Percentiles rank a stretch among this genome's conserved stretches.
These are phyloP conservation scores for Mallotus repandus DNA, from an alignment of 441 rosid species.

Conservation along the genomic window DNA sequence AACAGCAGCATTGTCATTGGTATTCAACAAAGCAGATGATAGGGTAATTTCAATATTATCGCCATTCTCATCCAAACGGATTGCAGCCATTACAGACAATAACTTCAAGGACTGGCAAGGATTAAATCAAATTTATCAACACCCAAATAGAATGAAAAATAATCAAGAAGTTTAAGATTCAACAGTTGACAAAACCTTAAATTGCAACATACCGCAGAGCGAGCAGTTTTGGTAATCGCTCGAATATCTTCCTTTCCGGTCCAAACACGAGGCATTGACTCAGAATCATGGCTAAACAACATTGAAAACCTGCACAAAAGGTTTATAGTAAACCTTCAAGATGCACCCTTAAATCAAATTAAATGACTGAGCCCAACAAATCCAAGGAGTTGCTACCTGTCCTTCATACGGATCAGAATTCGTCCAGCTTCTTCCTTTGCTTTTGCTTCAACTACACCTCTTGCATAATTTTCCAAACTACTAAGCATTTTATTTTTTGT, in stretches of 20 bases:
- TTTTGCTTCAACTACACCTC: conserved; percentile 80
- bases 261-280: conserved; percentile 99
- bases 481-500: conserved; percentile 60
- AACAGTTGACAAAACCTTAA: conserved; percentile 19
- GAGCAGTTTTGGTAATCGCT: conserved; percentile 91
- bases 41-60: conserved; percentile 74
- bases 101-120: conserved; percentile 78
- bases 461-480: conserved; percentile 59
- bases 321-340: conserved; percentile 12
- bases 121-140: conserved; percentile 26
- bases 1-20: conserved; percentile 32
- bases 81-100: conserved; percentile 81
- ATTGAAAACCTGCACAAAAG: conserved; percentile 67
- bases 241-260: conserved; percentile 97
- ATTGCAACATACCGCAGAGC: conserved; percentile 67
- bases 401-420: conserved; percentile 90
- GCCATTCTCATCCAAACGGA: conserved; percentile 71
- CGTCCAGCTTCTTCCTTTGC: conserved; percentile 92
- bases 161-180: neutral
- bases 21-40: conserved; percentile 54
- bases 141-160: neutral
- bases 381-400: conserved; percentile 50
- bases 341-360: conserved; percentile 8
- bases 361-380: conserved; percentile 18
- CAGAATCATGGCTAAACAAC: conserved; percentile 89